Percentiles rank a stretch among this genome's conserved stretches.
Conservation (phyloP, 768 basidiomycete genomes). For the Pisolithus marmoratus region DNA sequence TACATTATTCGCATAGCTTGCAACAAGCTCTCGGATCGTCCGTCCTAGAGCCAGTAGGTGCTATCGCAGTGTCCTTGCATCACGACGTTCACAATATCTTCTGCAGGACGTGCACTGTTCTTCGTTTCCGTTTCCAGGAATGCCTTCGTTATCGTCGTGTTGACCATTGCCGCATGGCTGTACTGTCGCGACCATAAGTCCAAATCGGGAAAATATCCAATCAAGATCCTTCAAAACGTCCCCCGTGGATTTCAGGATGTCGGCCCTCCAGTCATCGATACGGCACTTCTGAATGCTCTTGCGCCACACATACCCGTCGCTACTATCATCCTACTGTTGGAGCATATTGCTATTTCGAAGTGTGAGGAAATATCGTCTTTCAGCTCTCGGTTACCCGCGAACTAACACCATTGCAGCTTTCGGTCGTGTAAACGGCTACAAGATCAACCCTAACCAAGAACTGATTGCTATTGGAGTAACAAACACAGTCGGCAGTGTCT, state of each 20-base stretch:
- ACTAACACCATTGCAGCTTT: conserved; percentile 56
- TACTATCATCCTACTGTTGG: conserved; percentile 84
- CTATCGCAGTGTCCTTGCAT: neutral
- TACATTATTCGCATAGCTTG: conserved; percentile 64
- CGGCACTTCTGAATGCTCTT: conserved; percentile 56
- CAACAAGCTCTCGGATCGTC: conserved; percentile 45
- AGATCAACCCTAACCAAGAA: conserved; percentile 90
- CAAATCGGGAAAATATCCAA: conserved; percentile 65
- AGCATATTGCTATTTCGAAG: conserved; percentile 97
- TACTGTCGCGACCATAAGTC: conserved; percentile 62
- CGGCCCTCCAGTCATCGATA: conserved; percentile 39
- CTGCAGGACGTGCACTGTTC: conserved; percentile 62
- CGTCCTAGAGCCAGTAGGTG: conserved; percentile 55
- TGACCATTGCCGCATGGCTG: conserved; percentile 85
- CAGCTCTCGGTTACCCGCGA: neutral
- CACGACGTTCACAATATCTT: neutral
- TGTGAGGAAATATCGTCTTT: conserved; percentile 42
- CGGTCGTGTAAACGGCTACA: conserved; percentile 92
- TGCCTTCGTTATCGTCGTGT: conserved; percentile 82
- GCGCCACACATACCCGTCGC: conserved; percentile 74
- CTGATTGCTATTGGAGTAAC: conserved; percentile 97
- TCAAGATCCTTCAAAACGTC: conserved; percentile 78
- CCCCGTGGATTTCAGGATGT: conserved; percentile 77
- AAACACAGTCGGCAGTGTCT: conserved; percentile 85
- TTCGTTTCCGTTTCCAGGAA: conserved; percentile 74